These are phyloP conservation scores for Boletellus sp. DNA, from an alignment of 768 basidiomycete genomes.

Conservation along the genomic window DNA sequence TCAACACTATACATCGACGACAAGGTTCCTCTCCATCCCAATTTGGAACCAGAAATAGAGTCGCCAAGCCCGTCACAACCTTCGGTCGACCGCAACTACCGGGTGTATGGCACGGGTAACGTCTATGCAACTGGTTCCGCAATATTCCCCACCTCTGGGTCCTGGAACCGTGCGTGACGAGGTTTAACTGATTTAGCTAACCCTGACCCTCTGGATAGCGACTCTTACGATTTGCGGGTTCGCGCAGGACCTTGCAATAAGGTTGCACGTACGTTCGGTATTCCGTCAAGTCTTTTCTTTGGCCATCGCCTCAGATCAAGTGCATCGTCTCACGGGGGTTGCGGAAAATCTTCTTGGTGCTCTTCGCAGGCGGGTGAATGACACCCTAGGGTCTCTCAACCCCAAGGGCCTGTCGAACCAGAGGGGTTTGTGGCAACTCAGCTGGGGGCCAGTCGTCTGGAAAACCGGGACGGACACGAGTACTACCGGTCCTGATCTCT, in stretches of 20 bases:
- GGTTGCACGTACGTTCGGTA: slow-evolving; percentile 3
- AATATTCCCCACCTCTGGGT: slow-evolving; percentile 15
- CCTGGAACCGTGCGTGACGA: slow-evolving; percentile 16
- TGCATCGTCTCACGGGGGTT: neutral
- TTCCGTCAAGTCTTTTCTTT: slow-evolving; percentile 9
- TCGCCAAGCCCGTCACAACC: neutral
- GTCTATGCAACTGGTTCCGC: slow-evolving; percentile 19
- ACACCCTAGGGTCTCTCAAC: neutral
- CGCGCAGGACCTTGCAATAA: slow-evolving; percentile 11
- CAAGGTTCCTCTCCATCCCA: neutral
- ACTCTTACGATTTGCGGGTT: slow-evolving; percentile 14
- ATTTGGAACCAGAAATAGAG: neutral
- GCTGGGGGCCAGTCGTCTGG: slow-evolving; percentile 11
- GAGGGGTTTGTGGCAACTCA: neutral
- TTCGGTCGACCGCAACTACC: slow-evolving; percentile 15
- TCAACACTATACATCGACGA: slow-evolving; percentile 12
- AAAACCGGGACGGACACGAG: neutral
- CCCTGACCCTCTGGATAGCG: slow-evolving; percentile 1
- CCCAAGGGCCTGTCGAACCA: neutral
- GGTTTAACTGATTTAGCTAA: neutral
- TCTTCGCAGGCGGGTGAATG: neutral
- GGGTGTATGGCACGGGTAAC: slow-evolving; percentile 11
- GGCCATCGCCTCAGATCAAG: slow-evolving; percentile 2
- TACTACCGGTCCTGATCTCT: slow-evolving; percentile 1
- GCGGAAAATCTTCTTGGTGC: neutral